Evolutionary conservation across 352 stramenopile species (phyloP), one percentile per base, ranked within the genome.

Genomic region (Phytophthora lateralis): DNA sequence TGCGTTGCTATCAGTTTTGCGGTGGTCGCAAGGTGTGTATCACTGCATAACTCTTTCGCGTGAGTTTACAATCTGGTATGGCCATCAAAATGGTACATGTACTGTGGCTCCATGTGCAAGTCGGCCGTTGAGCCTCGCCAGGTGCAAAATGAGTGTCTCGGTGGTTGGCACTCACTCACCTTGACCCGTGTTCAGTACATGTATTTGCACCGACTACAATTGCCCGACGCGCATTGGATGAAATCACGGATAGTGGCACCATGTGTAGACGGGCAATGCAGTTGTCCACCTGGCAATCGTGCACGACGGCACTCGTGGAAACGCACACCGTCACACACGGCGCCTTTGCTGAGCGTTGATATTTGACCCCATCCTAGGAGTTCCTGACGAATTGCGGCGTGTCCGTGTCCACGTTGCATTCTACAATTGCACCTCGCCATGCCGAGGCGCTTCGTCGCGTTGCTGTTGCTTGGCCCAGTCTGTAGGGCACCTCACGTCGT

Each of bases 291-390:
- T 24, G 21, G 21, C 21, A 24, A 24, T 24, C 21, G 21, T 24
- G 21, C 21, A 30, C 26, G 6, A 30, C 55, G 58, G 48, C n/a
- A 59, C 37, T 53, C 8, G 32, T 55, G 60, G 53, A 58, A 54
- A 63, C 53, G 52, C 41, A 48, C 48, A 41, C 21, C 30, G 48
- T n/a, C 38, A 37, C 53, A 37, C 34, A 17, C 54, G 35, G 32
- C 39, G n/a, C 47, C 53, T 69, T 46, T 66, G 55, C 48, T 32
- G 43, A 6, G 12, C 15, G 6, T 24, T 51, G 30, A 37, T 26
- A 26, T 11, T 26, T 46, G 30, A 27, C 17, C 51, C 50, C 63
- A 67, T 71, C 63, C 39, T 15, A 59, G 50, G 62, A 65, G 29
- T 37, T 29, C 29, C 44, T 17, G 8, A 8, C 38, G 24, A n/a